Base-by-base conservation (phyloP, 805 yeast genomes). In the Pichia sporocuriosa region DNA sequence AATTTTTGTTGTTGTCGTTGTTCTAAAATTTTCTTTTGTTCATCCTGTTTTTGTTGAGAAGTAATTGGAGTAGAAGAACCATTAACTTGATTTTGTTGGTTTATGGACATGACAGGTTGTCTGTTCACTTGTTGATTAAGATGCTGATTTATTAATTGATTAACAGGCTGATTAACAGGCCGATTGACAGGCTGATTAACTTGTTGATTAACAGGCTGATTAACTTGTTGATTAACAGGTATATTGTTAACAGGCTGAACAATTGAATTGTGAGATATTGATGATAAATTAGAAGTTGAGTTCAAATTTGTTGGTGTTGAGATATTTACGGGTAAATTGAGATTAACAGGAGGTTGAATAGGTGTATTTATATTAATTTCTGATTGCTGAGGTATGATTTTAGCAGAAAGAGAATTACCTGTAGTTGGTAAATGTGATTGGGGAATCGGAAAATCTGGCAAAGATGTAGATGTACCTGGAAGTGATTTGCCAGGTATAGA, bases 21-120 rank as follows among this genome's bases (percentile, higher is more conserved):
- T 37, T 40, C 53, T 30, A 54, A 56, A 32, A 56, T 55, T 35
- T 54, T 60, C 26, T 53, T 51, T 21, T 52, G 44, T 32, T 51
- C 48, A 17, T 50, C 57, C 20, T 48, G 43, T 24, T 45, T 51
- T 28, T 37, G 40, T 32, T 44, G 48, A 31, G 26, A 38, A 15
- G 33, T 22, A 9, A 26, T 48, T 35, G 45, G 54, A 36, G 55
- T 55, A 38, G 51, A 52, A 31, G 52, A 55, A 17, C 16, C 22
- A 16, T 8, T 19, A 13, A 13, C 15, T 13, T 25, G 28, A 26
- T 50, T 35, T 34, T 50, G 50, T 44, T 48, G 55, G 15, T 50
- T 15, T 21, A 16, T 19, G 9, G n/a, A 23, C 20, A 5, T 41
- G 23, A 42, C 38, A 27, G 35, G 42, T 15, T 34, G 25, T n/a